Evolutionary conservation across 2,329 filamentous ascomycete genomes (phyloP), one percentile per base, ranked within the genome.

Genomic region (Xylaria multiplex): DNA sequence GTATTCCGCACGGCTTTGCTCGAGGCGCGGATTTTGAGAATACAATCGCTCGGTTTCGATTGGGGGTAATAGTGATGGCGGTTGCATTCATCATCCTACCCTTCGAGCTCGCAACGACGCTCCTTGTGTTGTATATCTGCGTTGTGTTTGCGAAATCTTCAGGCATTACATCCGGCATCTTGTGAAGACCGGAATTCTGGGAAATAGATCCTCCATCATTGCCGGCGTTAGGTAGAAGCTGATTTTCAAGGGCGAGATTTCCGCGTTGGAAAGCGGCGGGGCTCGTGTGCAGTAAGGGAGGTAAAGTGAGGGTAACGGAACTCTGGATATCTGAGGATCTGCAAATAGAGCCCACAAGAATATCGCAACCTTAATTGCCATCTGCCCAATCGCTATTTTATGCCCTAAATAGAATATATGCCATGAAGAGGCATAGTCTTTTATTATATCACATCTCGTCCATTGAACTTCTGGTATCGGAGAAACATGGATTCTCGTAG

Each of bases 111-210:
- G 76, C 74, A 50, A 70, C 67, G 53, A 72, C 72, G 57, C 57
- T 77, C 57, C 69, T 78, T 52, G 72, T 76, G 66, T 66, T 77
- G 73, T 77, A 76, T 70, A 75, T 75, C 63, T 72, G 71, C 63
- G 70, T 70, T 55, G 66, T 73, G 62, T 72, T 77, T 65, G 71
- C 73, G 56, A 73, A 61, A 59, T 74, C 70, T 57, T 74, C 73
- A 59, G 71, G 75, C 63, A 71, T 69, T 64, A 64, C 69, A 65
- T 66, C 59, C 37, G 69, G 73, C 62, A 71, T 76, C 58, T 61
- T 74, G 71, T 75, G 72, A 69, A 70, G 63, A 72, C 53, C 68
- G 67, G 69, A 35, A 63, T 66, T 55, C 46, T 71, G 67, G 65
- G 67, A 71, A 61, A 71, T 76, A 76, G 73, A 76, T 50, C 48